Percentiles rank a stretch among this genome's conserved stretches.
Evolutionary conservation across 176 grass and related monocot genomes (phyloP).

Genomic region (Triticum timopheevii): DNA sequence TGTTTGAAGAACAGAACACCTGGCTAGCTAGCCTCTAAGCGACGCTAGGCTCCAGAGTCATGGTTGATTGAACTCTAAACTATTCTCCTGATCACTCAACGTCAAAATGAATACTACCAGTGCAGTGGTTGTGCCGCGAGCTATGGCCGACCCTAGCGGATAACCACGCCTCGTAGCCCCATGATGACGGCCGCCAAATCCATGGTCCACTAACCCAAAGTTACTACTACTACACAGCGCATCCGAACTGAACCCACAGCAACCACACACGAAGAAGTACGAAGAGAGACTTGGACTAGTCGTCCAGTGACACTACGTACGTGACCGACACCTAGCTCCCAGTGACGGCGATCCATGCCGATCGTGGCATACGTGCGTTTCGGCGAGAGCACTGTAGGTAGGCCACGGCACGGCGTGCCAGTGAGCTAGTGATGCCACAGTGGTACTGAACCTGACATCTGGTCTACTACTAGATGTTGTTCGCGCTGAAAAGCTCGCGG

Average conservation of each 20-base stretch:
- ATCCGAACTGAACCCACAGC: neutral
- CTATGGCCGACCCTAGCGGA: neutral
- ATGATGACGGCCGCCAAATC: neutral
- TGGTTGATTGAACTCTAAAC: slow-evolving; percentile 21
- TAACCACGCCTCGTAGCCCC: neutral
- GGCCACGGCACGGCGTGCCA: neutral
- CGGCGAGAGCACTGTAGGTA: neutral
- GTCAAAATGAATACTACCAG: neutral
- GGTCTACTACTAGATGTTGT: neutral
- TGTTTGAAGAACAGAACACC: neutral
- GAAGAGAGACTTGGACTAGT: neutral
- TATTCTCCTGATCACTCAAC: neutral
- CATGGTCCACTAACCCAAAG: neutral
- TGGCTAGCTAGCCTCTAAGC: neutral
- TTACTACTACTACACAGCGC: neutral
- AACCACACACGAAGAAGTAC: neutral
- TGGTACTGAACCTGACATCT: neutral
- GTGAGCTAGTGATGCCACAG: neutral
- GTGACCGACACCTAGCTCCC: neutral
- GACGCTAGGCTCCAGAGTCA: slow-evolving; percentile 5
- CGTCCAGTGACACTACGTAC: neutral
- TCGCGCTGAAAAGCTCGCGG: neutral
- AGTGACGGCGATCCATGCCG: neutral
- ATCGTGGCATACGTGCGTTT: neutral
- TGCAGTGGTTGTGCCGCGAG: neutral